Evolutionary conservation across 371 early-diverging fungal genomes (phyloP), one percentile per base, ranked within the genome.

Genomic region (Mucor indicus): DNA sequence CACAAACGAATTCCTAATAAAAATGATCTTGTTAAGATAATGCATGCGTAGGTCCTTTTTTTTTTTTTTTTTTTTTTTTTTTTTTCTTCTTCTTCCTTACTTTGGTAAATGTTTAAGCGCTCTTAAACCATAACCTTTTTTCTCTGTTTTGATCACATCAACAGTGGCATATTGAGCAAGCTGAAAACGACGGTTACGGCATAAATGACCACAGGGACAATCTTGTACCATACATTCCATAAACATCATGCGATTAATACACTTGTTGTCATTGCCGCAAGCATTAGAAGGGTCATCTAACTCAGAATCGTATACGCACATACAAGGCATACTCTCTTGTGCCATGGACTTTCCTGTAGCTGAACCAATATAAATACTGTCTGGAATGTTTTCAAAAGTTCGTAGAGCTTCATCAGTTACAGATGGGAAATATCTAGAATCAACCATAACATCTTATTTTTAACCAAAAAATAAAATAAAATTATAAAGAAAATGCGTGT

Each of bases 121-220:
- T 49, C 87, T 75, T 31, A 98, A 64, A 3, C 99, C 99, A 58
- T 77, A 93, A 0, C 99, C 99, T 60, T 98, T 98, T 55, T 84
- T 83, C 6, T 83, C 91, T 1, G 97, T 91, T 41, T 81, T 62
- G 52, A 97, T 84, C 3, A 98, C 85, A 56, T 93, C 89, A 11
- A 98, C 86, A 0, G 78, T 68, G 0, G 95, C 89, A 60, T 92
- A 93, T 40, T 92, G 79, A 37, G 79, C 75, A 36, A 80, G 75
- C 62, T 91, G 90, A 44, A 97, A 95, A 50, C 97, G 86, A 53
- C 90, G 80, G 62, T 98, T 98, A 43, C 81, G 78, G 63, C 98
- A 98, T 60, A 83, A 81, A 37, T 85, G 69, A 11, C 94, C 95
- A 49, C 85, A 84, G 12, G 96, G 91, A 69, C 98, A 98, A 36